These are phyloP conservation scores for Collybiopsis luxurians DNA, from an alignment of 768 basidiomycete species.

Conservation along the genomic window DNA sequence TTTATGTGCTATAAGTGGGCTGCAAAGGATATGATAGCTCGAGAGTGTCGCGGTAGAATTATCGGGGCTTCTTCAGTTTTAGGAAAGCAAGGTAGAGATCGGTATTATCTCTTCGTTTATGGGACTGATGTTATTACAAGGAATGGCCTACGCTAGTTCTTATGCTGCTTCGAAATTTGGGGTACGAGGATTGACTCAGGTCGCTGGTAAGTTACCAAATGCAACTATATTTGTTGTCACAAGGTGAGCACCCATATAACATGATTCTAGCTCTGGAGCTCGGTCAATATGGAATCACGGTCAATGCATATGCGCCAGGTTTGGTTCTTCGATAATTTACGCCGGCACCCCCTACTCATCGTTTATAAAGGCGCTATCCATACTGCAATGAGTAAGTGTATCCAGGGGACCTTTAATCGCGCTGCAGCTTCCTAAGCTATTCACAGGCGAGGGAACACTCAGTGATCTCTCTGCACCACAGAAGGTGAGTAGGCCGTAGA, in stretches of 20 bases:
- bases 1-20: constrained; percentile 21
- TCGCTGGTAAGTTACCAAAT: constrained; percentile 7
- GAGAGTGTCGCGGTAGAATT: constrained; percentile 19
- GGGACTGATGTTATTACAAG: too few relatives aligned
- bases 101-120: too few relatives aligned
- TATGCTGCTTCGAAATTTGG: constrained; percentile 35
- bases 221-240: too few relatives aligned
- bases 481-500: too few relatives aligned
- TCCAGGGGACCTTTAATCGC: too few relatives aligned
- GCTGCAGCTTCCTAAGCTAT: too few relatives aligned
- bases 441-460: too few relatives aligned
- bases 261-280: constrained; percentile 6
- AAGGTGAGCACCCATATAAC: not conserved
- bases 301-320: constrained; percentile 14
- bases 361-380: too few relatives aligned
- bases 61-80: constrained; percentile 20
- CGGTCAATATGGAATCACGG: constrained; percentile 12
- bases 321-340: too few relatives aligned
- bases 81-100: constrained; percentile 18
- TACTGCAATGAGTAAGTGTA: too few relatives aligned
- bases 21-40: constrained; percentile 20
- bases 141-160: not conserved
- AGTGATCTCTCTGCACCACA: too few relatives aligned
- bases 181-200: constrained; percentile 33
- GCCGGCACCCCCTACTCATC: too few relatives aligned